Evolutionary conservation across 495 filamentous ascomycete species (phyloP).

Genomic region (Penicillium macrosclerotiorum): DNA sequence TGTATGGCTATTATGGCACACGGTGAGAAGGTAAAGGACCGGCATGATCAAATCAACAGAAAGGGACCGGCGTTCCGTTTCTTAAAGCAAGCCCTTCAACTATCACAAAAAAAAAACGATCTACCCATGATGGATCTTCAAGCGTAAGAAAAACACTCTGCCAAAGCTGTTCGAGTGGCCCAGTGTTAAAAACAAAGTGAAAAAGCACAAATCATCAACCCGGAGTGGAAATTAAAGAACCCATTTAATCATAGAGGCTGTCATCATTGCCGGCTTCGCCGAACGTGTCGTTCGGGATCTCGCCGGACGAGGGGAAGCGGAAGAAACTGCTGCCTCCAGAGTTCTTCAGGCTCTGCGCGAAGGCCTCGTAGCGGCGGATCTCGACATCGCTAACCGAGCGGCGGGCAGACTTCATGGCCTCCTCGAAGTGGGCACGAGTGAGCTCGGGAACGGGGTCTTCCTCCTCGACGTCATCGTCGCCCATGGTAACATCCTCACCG

Average conservation of each 20-base stretch:
- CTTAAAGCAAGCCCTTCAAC: constrained; percentile 14
- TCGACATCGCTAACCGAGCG: constrained; percentile 95
- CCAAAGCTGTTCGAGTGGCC: constrained; percentile 12
- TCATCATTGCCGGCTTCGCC: constrained; percentile 85
- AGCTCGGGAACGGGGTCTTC: constrained; percentile 97
- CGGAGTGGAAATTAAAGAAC: constrained; percentile 14
- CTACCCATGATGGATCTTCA: constrained; percentile 19
- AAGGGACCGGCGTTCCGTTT: constrained; percentile 9
- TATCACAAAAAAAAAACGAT: constrained; percentile 16
- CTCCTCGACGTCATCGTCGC: constrained; percentile 66
- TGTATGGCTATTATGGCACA: constrained; percentile 31
- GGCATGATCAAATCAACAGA: constrained; percentile 8
- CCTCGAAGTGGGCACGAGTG: constrained; percentile 95
- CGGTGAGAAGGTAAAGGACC: constrained; percentile 22
- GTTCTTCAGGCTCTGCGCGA: constrained; percentile 98
- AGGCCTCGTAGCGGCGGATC: constrained; percentile 96
- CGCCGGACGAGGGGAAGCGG: constrained; percentile 83
- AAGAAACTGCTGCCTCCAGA: constrained; percentile 92
- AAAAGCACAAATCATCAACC: constrained; percentile 20
- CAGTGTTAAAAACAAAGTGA: background rate
- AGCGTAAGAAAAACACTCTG: constrained; percentile 9
- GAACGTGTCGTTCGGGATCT: constrained; percentile 63
- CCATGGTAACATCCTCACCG: constrained; percentile 75
- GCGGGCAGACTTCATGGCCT: constrained; percentile 92
- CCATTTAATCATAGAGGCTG: constrained; percentile 70